A percentile compares a stretch with the other conserved stretches of the same genome.
Conservation (phyloP, 495 filamentous ascomycete genomes). For the Aspergillus biplanus region DNA sequence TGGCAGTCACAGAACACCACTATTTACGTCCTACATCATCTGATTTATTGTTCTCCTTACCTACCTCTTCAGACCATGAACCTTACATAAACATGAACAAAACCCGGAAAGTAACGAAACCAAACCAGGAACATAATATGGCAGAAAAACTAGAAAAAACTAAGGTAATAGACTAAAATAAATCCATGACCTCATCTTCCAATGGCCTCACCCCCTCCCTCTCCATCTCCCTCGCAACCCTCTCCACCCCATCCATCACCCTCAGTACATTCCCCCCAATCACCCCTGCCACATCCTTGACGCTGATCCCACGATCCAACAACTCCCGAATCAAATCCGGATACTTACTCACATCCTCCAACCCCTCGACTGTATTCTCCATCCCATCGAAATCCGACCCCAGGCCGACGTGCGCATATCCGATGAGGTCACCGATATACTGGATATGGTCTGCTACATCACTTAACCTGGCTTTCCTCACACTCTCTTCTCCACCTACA, state of each 20-base stretch:
- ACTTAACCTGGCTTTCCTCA: slow-evolving; percentile 60
- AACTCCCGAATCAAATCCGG: slow-evolving; percentile 79
- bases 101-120: too few species aligned
- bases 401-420: slow-evolving; percentile 63
- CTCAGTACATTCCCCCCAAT: slow-evolving; percentile 75
- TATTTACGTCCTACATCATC: too few species aligned
- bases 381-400: slow-evolving; percentile 71
- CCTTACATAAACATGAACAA: too few species aligned
- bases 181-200: slow-evolving; percentile 55
- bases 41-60: too few species aligned
- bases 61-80: too few species aligned
- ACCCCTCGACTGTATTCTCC: slow-evolving; percentile 44
- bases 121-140: too few species aligned
- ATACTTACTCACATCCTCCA: slow-evolving; percentile 82
- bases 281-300: slow-evolving; percentile 67
- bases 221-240: slow-evolving; percentile 65
- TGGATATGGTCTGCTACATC: slow-evolving; percentile 74
- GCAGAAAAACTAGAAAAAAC: not conserved
- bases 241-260: slow-evolving; percentile 75
- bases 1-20: too few species aligned
- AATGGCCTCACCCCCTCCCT: slow-evolving; percentile 58
- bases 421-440: slow-evolving; percentile 58
- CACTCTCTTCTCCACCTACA: too few species aligned
- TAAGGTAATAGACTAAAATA: not conserved
- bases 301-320: slow-evolving; percentile 66